A percentile compares a stretch with the other conserved stretches of the same genome.
These are phyloP conservation scores for Myriosclerotinia curreyana DNA, from an alignment of 2,329 filamentous ascomycete genomes.

Conservation along the genomic window DNA sequence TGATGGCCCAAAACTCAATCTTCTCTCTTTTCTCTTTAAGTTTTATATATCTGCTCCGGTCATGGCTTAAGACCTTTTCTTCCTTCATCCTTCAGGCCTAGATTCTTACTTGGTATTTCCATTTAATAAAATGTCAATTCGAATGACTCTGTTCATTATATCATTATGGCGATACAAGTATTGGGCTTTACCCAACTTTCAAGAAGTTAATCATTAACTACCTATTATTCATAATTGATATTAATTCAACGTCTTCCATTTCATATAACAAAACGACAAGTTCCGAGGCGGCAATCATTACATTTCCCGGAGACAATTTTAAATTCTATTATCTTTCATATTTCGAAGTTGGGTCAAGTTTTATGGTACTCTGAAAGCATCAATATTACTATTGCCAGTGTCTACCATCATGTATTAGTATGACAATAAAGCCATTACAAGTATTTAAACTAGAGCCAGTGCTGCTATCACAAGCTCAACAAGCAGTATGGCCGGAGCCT, in stretches of 20 bases:
- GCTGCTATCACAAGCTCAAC: not conserved
- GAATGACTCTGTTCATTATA: not conserved
- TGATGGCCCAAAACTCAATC: slow-evolving; percentile 1
- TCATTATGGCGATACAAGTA: slow-evolving; percentile 7
- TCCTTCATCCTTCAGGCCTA: slow-evolving; percentile 2
- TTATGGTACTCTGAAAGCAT: slow-evolving; percentile 25
- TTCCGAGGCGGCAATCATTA: not conserved
- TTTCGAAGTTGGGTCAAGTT: slow-evolving; percentile 22
- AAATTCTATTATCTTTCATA: slow-evolving; percentile 25
- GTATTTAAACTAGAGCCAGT: slow-evolving; percentile 11
- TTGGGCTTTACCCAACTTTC: not conserved
- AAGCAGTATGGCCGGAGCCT: not conserved
- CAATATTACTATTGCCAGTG: slow-evolving; percentile 23
- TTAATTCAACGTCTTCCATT: not conserved
- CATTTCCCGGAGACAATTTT: slow-evolving; percentile 15
- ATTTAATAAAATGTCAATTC: slow-evolving; percentile 1
- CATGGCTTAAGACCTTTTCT: slow-evolving; percentile 8
- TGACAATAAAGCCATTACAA: slow-evolving; percentile 23
- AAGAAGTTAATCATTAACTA: not conserved
- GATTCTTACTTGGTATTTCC: not conserved
- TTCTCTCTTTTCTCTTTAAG: not conserved
- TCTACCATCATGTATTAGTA: slow-evolving; percentile 27
- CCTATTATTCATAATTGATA: not conserved
- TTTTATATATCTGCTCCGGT: slow-evolving; percentile 7
- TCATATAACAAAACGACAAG: slow-evolving; percentile 12